Evolutionary conservation across 345 rosid genomes (phyloP).

Genomic region (Ailanthus altissimus): DNA sequence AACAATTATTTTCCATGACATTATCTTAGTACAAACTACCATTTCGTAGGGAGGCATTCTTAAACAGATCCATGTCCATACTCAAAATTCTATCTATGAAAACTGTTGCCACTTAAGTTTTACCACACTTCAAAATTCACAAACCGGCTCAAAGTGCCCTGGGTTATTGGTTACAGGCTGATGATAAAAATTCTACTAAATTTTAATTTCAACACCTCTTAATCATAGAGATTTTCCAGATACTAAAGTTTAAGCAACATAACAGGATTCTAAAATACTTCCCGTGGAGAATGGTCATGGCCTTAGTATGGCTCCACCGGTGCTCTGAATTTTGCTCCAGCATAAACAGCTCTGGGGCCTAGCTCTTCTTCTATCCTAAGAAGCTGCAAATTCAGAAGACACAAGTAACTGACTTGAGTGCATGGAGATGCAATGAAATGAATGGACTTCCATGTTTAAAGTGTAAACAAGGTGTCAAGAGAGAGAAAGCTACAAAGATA

Average conservation of each 20-base stretch:
- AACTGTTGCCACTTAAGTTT: neutral
- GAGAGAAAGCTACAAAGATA: neutral
- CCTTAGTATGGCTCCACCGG: conserved; percentile 51
- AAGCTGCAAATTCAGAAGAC: conserved; percentile 36
- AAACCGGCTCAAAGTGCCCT: neutral
- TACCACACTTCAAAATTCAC: neutral
- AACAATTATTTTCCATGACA: no score
- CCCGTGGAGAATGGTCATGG: neutral
- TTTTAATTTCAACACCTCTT: neutral
- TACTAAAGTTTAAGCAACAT: no score
- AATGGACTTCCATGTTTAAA: neutral
- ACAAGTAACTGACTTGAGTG: neutral
- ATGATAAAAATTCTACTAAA: neutral
- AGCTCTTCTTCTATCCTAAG: conserved; percentile 60
- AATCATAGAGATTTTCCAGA: no score
- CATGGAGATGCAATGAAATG: neutral
- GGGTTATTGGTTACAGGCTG: neutral
- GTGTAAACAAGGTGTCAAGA: neutral
- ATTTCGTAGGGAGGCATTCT: no score
- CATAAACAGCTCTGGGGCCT: conserved; percentile 48
- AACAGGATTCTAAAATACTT: neutral
- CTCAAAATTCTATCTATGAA: neutral
- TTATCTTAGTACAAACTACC: no score
- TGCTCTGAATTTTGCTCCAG: conserved; percentile 52
- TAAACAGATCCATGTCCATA: neutral